phyloP scores from a whole-genome alignment of 2,329 filamentous ascomycete species.

The Didymella pomorum region DNA sequence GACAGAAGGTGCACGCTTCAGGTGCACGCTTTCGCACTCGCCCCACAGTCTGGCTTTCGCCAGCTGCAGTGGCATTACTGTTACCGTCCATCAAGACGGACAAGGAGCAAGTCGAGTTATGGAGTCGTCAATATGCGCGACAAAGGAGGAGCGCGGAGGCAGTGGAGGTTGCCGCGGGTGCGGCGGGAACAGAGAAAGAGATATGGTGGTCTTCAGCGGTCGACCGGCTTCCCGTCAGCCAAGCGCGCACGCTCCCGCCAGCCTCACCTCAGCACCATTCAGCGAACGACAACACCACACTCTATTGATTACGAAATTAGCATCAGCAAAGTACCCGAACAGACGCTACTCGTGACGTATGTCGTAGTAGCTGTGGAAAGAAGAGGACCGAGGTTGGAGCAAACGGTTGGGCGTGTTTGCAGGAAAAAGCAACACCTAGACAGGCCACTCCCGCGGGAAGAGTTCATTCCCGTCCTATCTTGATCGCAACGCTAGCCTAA shows the following conservation, averaged over 20 bases:
- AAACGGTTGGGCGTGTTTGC: not conserved
- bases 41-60: constrained; percentile 19
- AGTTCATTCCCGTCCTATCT: not conserved
- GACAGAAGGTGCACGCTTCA: constrained; percentile 52
- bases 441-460: not conserved
- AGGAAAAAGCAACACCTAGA: not conserved
- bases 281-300: not conserved
- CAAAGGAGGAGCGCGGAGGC: not conserved
- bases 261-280: not conserved
- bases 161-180: constrained; percentile 13
- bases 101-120: not conserved
- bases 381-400: not conserved
- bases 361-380: not conserved
- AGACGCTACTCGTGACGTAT: not conserved
- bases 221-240: not conserved
- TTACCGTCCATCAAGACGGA: constrained; percentile 10
- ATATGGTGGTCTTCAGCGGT: not conserved
- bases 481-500: not conserved
- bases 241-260: not conserved
- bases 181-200: constrained; percentile 8
- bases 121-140: not conserved
- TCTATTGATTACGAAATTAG: not conserved
- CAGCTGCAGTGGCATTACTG: constrained; percentile 2
- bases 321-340: no score
- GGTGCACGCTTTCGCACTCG: constrained; percentile 35